Base-by-base conservation (phyloP, 768 basidiomycete species). In the Podaxis sp. region DNA sequence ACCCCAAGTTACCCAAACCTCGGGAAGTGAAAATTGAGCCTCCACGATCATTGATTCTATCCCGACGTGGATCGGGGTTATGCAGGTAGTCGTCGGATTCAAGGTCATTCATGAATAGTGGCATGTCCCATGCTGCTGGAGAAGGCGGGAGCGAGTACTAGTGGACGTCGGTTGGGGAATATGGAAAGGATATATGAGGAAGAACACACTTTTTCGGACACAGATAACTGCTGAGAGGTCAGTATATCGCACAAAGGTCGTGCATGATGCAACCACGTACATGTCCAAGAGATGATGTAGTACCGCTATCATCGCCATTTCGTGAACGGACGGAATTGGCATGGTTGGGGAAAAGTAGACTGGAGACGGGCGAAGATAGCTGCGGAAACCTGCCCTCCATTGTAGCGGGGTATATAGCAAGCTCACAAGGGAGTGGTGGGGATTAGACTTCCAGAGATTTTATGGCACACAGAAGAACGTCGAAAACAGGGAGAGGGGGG, bases 1-100 rank as follows among this genome's bases (percentile, higher is more conserved):
- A 89, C 1, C 87, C 82, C 3, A 86, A 76, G 67, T 91, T 91
- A 4, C 77, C 77, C 57, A 88, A 66, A 2, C 90, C 90, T 65
- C 89, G 77, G 2, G 69, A 56, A 36, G 88, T 87, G 64, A 84
- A 84, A 56, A 90, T 79, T 52, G 78, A 76, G 5, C 87, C 86
- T 6, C 84, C 82, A 36, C 38, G 69, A 70, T 88, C 84, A 22
- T 77, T 80, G 67, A 76, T 78, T 40, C 78, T 70, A 64, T 88
- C 84, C 8, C 83, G 76, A 30, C 70, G 75, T 2, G 85, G 82
- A 70, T 86, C 81, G 0, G 87, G 87, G 63, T 81, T 85, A 69
- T 88, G 87, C 0, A 88, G 78, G 53, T 77, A 73, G 66, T 88
- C 87, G 64, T 88, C 86, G 0, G 80, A 75, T 60, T 88, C 86